Percentiles rank a stretch among this genome's conserved stretches.
Evolutionary conservation across 305 asterid species (phyloP).

Genomic region (Solanum aculeatissimum): DNA sequence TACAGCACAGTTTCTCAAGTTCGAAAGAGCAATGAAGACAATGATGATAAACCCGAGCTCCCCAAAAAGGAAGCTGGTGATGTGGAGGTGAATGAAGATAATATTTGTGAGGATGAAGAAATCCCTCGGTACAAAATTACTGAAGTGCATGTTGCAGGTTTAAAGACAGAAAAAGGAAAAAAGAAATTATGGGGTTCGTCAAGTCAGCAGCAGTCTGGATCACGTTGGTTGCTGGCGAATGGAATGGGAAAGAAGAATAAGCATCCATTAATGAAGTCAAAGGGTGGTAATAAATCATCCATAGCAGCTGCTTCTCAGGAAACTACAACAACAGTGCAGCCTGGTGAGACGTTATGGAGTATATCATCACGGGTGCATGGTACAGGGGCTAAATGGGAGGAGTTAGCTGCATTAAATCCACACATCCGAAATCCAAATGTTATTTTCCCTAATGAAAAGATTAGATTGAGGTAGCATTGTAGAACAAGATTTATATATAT

Average conservation of each 20-base stretch:
- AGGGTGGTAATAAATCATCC: slow-evolving; percentile 24
- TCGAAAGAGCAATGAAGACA: slow-evolving; percentile 22
- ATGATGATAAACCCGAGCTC: slow-evolving; percentile 14
- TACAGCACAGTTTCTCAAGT: slow-evolving; percentile 44
- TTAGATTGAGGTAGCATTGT: slow-evolving; percentile 26
- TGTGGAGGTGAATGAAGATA: slow-evolving; percentile 32
- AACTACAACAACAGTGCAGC: slow-evolving; percentile 24
- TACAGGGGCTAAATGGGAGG: slow-evolving; percentile 45
- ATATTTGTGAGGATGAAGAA: slow-evolving; percentile 31
- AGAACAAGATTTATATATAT: not conserved
- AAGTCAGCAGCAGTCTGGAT: slow-evolving; percentile 73
- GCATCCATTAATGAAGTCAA: slow-evolving; percentile 63
- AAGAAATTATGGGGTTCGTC: slow-evolving; percentile 66
- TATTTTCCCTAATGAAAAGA: slow-evolving; percentile 33
- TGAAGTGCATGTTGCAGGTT: slow-evolving; percentile 78
- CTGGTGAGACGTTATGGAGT: slow-evolving; percentile 76
- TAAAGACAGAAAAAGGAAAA: slow-evolving; percentile 42
- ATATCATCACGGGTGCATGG: slow-evolving; percentile 57
- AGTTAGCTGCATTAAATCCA: slow-evolving; percentile 35
- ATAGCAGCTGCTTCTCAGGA: slow-evolving; percentile 16
- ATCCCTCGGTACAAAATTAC: slow-evolving; percentile 66
- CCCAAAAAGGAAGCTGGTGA: not conserved
- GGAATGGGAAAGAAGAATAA: slow-evolving; percentile 98
- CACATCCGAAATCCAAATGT: slow-evolving; percentile 40
- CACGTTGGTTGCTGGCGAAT: slow-evolving; percentile 92